Evolutionary conservation across 768 basidiomycete genomes (phyloP).

Genomic region (Rhodosporidiobolus sp.): DNA sequence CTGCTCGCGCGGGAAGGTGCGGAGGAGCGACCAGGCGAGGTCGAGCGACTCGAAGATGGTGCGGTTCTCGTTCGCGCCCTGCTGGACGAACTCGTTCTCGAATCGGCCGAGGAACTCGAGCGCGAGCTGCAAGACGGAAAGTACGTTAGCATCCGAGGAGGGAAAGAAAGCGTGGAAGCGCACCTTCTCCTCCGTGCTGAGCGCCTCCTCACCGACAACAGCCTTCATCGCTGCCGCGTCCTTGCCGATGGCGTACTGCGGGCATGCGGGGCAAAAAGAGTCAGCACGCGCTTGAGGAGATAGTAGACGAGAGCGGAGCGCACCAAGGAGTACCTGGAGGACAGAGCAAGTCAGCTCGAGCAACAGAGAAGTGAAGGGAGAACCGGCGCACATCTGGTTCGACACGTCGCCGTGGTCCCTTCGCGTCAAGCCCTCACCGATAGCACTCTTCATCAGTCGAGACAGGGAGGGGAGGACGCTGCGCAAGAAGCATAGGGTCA

Average conservation of each 20-base stretch:
- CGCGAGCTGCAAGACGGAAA: slow-evolving; percentile 57
- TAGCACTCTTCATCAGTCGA: slow-evolving; percentile 99
- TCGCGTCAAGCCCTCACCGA: slow-evolving; percentile 93
- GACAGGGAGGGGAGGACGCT: slow-evolving; percentile 91
- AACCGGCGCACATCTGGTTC: slow-evolving; percentile 60
- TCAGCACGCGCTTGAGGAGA: neutral
- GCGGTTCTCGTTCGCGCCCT: slow-evolving; percentile 92
- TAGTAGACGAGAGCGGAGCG: neutral
- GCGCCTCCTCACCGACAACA: slow-evolving; percentile 96
- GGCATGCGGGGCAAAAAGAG: neutral
- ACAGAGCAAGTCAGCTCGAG: neutral
- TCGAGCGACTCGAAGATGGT: slow-evolving; percentile 97
- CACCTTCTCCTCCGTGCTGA: slow-evolving; percentile 86
- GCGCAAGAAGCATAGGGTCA: neutral
- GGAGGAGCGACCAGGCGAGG: slow-evolving; percentile 90
- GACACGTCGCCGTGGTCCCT: slow-evolving; percentile 99
- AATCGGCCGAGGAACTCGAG: slow-evolving; percentile 97
- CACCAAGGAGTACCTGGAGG: slow-evolving; percentile 20
- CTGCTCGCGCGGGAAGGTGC: slow-evolving; percentile 93
- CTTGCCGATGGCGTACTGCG: slow-evolving; percentile 82
- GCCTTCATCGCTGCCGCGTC: slow-evolving; percentile 96
- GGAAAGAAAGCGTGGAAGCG: neutral
- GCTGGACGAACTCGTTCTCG: slow-evolving; percentile 93
- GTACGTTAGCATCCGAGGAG: neutral
- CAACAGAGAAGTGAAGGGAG: neutral